Evolutionary conservation across 108 stramenopile species (phyloP).

Genomic region (Nitzschia sp.): DNA sequence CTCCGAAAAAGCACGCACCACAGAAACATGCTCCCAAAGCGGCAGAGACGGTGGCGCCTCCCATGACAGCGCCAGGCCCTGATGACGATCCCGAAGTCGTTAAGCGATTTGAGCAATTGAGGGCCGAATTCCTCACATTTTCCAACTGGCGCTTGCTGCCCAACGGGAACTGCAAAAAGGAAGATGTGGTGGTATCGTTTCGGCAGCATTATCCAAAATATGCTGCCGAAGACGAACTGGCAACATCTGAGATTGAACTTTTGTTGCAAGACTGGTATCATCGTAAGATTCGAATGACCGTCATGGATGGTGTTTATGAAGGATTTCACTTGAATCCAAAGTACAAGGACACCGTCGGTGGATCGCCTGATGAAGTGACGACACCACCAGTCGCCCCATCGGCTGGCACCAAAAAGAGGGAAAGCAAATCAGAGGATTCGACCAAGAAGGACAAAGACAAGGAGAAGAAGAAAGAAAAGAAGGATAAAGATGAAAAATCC

Average conservation of each 20-base stretch:
- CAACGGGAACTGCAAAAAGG: not conserved
- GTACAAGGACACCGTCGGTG: slow-evolving; percentile 10
- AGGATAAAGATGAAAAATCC: not conserved
- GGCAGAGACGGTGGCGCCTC: not conserved
- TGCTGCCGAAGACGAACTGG: not conserved
- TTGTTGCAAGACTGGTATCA: slow-evolving; percentile 31
- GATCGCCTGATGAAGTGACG: not conserved
- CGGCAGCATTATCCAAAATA: slow-evolving; percentile 22
- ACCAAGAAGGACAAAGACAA: not conserved
- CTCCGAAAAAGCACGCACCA: slow-evolving; percentile 12
- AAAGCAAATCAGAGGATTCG: not conserved
- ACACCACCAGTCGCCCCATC: not conserved
- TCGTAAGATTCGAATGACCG: slow-evolving; percentile 21
- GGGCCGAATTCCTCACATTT: slow-evolving; percentile 14
- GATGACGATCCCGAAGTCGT: slow-evolving; percentile 18
- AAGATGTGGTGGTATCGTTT: slow-evolving; percentile 23
- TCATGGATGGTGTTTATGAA: slow-evolving; percentile 16
- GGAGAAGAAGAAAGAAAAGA: not conserved
- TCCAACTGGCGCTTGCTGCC: slow-evolving; percentile 33
- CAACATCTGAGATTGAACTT: slow-evolving; percentile 14
- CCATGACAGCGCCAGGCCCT: not conserved
- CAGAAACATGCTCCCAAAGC: slow-evolving; percentile 16
- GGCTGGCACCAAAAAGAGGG: not conserved
- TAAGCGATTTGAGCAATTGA: slow-evolving; percentile 17
- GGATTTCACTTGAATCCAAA: slow-evolving; percentile 36